A percentile compares a stretch with the other conserved stretches of the same genome.
phyloP scores from a whole-genome alignment of 805 yeast species.

The Myxozyma melibiosi region DNA sequence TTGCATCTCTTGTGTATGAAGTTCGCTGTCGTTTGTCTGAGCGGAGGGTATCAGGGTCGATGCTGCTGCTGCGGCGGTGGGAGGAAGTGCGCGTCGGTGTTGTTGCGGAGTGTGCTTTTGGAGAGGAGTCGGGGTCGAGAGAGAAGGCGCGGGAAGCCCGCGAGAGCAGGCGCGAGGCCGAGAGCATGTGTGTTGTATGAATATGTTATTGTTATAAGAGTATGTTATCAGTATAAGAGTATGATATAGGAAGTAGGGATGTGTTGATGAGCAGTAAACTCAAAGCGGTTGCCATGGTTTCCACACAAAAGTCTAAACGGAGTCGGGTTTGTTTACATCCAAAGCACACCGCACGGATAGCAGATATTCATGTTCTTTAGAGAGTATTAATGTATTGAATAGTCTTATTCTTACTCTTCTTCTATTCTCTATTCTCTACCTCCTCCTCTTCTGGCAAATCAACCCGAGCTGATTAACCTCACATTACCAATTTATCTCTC shows the following conservation, averaged over 20 bases:
- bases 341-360: no score
- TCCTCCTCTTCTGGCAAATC: no score
- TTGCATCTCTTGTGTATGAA: slow-evolving; percentile 3
- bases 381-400: no score
- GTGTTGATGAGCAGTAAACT: neutral
- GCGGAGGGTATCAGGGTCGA: neutral
- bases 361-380: no score
- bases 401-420: no score
- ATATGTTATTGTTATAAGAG: no score
- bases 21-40: neutral
- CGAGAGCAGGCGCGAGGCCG: neutral
- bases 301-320: neutral
- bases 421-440: no score
- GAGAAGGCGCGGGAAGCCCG: neutral
- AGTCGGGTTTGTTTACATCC: slow-evolving; percentile 7
- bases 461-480: no score
- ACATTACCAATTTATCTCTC: no score
- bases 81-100: neutral
- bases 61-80: neutral
- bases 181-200: neutral
- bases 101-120: neutral
- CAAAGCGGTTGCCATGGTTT: slow-evolving; percentile 13
- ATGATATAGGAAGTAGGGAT: no score
- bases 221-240: no score
- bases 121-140: neutral